Base-by-base conservation (phyloP, 1,284 basidiomycete species). In the Hypsizygus ulmarius region DNA sequence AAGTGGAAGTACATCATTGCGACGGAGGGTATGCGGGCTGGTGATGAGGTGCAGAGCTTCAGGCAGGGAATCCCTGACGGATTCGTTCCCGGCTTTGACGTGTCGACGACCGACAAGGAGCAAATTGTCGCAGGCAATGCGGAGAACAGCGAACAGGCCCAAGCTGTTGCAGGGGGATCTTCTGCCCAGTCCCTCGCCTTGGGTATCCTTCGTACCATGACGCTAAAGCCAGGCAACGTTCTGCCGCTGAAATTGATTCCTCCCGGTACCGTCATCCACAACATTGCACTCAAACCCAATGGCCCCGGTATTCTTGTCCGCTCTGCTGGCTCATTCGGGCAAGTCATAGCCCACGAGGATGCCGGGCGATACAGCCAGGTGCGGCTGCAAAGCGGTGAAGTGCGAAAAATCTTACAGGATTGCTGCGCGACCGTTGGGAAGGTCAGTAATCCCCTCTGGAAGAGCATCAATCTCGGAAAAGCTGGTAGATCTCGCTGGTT, bases 361-460 rank as follows among this genome's bases (percentile, higher is more conserved):
- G 71, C 70, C 18, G 82, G 80, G 10, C 74, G 78, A 46, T 93
- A 93, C 66, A 81, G 83, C 15, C 90, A 96, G 58, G 84, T 99
- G 40, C 84, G 87, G 39, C 76, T 99, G 47, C 90, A 93, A 66
- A 93, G 88, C 56, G 96, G 96, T 21, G 97, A 99, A 73, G 86
- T 98, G 15, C 83, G 96, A 39, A 85, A 88, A 62, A 77, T 99
- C 42, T 73, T 92, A 39, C 79, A 87, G 47, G 83, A 87, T 41
- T 96, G 93, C 58, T 85, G 80, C 36, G 97, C 95, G 1, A 95
- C 92, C 0, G 82, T 98, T 48, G 96, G 97, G 2, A 84, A 83
- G 50, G 94, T 98, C 51, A 93, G 90, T 73, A 99, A 99, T 69
- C 79, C 87, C 47, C 75, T 97, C 56, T 94, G 93, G 84, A 90